phyloP scores from a whole-genome alignment of 176 grass and related monocot genomes.

The Juncus inflexus region DNA sequence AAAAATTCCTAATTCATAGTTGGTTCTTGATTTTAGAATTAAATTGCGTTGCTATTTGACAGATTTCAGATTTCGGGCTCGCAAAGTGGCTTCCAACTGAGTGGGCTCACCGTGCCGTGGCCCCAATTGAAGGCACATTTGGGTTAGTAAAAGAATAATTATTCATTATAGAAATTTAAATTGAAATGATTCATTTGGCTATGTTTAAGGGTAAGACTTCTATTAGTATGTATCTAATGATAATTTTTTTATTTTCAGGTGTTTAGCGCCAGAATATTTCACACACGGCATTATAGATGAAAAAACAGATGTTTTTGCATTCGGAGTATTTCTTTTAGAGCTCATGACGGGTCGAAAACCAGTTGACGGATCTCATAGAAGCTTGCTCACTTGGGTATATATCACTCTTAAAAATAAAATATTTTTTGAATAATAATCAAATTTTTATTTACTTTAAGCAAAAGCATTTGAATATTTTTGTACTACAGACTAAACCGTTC shows the following conservation, averaged over 20 bases:
- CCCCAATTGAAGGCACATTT: slow-evolving; percentile 92
- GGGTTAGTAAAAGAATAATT: slow-evolving; percentile 33
- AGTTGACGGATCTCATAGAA: slow-evolving; percentile 73
- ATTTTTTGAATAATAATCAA: too few species aligned
- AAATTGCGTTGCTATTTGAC: background rate
- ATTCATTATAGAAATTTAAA: too few species aligned
- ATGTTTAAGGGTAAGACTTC: too few species aligned
- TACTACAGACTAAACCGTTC: slow-evolving; percentile 54
- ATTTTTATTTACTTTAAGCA: background rate
- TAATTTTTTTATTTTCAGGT: slow-evolving; percentile 30
- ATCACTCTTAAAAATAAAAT: slow-evolving; percentile 2
- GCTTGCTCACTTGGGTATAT: slow-evolving; percentile 76
- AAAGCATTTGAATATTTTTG: background rate
- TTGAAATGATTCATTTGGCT: too few species aligned
- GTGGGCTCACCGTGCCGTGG: slow-evolving; percentile 86
- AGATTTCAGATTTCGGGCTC: slow-evolving; percentile 92
- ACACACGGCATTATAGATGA: slow-evolving; percentile 86
- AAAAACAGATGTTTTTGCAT: slow-evolving; percentile 94
- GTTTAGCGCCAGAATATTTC: slow-evolving; percentile 94
- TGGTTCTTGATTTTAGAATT: background rate
- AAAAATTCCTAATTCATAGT: slow-evolving; percentile 3
- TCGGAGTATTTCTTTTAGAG: slow-evolving; percentile 93
- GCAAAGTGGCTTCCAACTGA: slow-evolving; percentile 90
- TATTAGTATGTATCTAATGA: background rate
- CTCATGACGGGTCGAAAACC: slow-evolving; percentile 71